Evolutionary conservation across 2,329 filamentous ascomycete species (phyloP), one percentile per base, ranked within the genome.

Genomic region (Xylariaceae sp.): DNA sequence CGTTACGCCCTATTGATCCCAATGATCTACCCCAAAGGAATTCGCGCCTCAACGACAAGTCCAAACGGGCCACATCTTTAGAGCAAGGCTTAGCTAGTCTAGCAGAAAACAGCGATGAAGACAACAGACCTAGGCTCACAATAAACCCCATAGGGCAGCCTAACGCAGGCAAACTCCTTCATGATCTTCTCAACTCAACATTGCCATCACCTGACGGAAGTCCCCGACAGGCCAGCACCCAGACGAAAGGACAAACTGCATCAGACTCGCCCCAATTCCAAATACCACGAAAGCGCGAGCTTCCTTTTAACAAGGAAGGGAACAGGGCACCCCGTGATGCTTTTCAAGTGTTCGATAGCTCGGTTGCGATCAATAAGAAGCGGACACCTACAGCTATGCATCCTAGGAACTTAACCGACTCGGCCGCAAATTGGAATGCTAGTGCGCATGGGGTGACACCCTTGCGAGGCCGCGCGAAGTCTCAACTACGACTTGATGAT

Each of bases 401-500:
- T 30, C 30, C 22, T 41, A 35, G 45, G 40, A 34, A 13, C 49
- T 45, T 28, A 36, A 49, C 19, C 51, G 44, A 32, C 30, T 26
- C 11, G 11, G 22, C 6, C 22, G 22, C 11, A 11, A 26, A 26
- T 6, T 6, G 11, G 22, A 26, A 26, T 26, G 22, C 6, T 26
- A 6, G 11, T 26, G 22, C 6, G 6, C 22, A 26, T 6, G 22
- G 22, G 11, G 22, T 6, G 15, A 64, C 65, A 43, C 68, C 70
- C 1, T 71, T 87, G 13, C 79, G 88, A 37, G 61, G 71, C 9
- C 78, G 74, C 38, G 75, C 81, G 1, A 49, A 81, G 3, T 64
- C 71, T 1, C 67, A 74, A 26, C 72, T 95, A 11, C 67, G 67
- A 12, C 67, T 85, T 1, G 76, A 79, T 11, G 84, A 95, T 63